Percentiles rank a stretch among this genome's conserved stretches.
These are phyloP conservation scores for Rhizopogon vinicolor DNA, from an alignment of 768 basidiomycete genomes.

Conservation along the genomic window DNA sequence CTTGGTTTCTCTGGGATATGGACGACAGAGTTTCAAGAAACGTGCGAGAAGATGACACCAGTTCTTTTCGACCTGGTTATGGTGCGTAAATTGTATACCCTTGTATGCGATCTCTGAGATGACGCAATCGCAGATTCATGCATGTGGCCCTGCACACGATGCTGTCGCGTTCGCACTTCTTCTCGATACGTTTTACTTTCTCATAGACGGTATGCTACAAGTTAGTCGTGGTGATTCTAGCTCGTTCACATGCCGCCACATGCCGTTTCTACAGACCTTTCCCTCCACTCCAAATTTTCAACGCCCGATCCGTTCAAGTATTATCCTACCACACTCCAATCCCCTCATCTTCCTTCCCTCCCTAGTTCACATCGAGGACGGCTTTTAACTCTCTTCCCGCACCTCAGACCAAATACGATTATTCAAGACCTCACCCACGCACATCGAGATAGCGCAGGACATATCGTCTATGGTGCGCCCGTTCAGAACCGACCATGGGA, in stretches of 20 bases:
- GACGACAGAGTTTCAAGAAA: slow-evolving; percentile 46
- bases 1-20: slow-evolving; percentile 60
- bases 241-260: neutral
- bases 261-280: slow-evolving; percentile 45
- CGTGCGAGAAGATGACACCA: slow-evolving; percentile 36
- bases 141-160: slow-evolving; percentile 48
- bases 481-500: slow-evolving; percentile 83
- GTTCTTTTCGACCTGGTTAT: slow-evolving; percentile 45
- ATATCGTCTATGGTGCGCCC: slow-evolving; percentile 40
- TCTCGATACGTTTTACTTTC: slow-evolving; percentile 68
- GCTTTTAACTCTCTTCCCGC: slow-evolving; percentile 53
- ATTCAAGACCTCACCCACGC: slow-evolving; percentile 58
- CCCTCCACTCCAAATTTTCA: slow-evolving; percentile 48
- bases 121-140: slow-evolving; percentile 41
- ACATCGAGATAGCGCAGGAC: slow-evolving; percentile 51
- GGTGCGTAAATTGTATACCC: slow-evolving; percentile 33
- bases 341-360: slow-evolving; percentile 49
- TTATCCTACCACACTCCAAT: slow-evolving; percentile 49
- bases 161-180: slow-evolving; percentile 59
- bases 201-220: slow-evolving; percentile 59
- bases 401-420: slow-evolving; percentile 42
- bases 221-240: neutral
- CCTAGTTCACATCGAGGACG: slow-evolving; percentile 56
- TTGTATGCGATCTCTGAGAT: slow-evolving; percentile 4
- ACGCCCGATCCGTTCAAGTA: slow-evolving; percentile 56